Base-by-base conservation (phyloP, 768 basidiomycete species). In the Botryobasidium botryosum region DNA sequence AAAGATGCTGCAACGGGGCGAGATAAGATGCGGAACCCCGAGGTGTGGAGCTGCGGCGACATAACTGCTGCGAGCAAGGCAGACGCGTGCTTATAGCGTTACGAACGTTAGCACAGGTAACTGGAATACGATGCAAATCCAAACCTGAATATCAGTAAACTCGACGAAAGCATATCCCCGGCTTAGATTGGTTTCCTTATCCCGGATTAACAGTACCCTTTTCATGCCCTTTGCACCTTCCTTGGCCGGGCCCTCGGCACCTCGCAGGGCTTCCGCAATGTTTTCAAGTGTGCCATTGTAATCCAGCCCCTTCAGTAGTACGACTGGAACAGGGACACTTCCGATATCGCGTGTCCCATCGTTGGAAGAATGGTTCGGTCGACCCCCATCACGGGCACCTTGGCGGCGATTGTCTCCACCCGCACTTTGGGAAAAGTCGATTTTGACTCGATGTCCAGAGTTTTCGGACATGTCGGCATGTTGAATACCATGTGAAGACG, bases 291-390 rank as follows among this genome's bases (percentile, higher is more conserved):
- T 79, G 31, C 87, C 88, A 20, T 85, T 67, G 12, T 79, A 75
- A 58, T 96, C 92, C 26, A 99, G 68, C 13, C 87, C 86, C 35
- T 92, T 79, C 57, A 99, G 79, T 12, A 99, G 70, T 12, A 99
- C 65, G 13, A 96, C 77, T 18, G 86, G 71, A 23, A 73, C 71
- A 52, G 82, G 82, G 1, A 81, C 63, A 51, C 83, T 84, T 50
- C 87, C 92, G 55, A 97, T 92, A 63, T 99, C 92, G 44, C 90
- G 72, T 44, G 86, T 96, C 2, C 94, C 94, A 54, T 99, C 94
- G 56, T 92, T 97, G 60, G 68, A 58, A 45, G 77, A 75, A 44
- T 74, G 74, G 52, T 40, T 51, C 51, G 74, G 48, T 43, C 54
- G 37, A n/a, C 58, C 69, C 38, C 68, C 69, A 40, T 64, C 53